Conservation (phyloP, 164 flowering plant species). For the Sextonia rubra region DNA sequence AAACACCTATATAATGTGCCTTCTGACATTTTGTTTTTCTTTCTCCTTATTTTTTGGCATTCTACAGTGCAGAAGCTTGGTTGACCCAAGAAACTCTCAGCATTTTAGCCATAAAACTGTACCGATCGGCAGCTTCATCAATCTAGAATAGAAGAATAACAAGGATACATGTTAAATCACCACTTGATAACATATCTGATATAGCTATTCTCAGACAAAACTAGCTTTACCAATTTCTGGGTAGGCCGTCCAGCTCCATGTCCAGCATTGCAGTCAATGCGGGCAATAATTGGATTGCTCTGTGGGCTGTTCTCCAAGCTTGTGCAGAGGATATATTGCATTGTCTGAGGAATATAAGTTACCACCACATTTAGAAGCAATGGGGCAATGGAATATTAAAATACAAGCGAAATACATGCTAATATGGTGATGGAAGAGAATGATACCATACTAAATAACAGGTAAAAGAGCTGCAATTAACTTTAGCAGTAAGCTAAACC, state of each 20-base stretch:
- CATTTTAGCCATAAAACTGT: slow-evolving; percentile 77
- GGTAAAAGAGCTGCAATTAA: not conserved
- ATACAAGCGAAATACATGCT: not conserved
- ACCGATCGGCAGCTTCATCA: slow-evolving; percentile 80
- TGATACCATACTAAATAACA: not conserved
- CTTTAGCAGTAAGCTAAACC: too few species aligned
- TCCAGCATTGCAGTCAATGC: slow-evolving; percentile 90
- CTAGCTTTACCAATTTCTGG: slow-evolving; percentile 59
- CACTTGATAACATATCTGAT: not conserved
- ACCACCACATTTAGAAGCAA: not conserved
- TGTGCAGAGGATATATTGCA: slow-evolving; percentile 84
- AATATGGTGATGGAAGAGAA: not conserved
- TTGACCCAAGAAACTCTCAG: slow-evolving; percentile 55
- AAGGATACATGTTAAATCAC: not conserved
- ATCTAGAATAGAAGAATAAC: slow-evolving; percentile 38
- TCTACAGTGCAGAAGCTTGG: slow-evolving; percentile 15
- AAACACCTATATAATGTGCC: not conserved
- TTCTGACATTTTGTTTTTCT: not conserved
- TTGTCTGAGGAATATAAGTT: slow-evolving; percentile 40
- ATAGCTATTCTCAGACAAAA: not conserved
- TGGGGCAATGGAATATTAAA: not conserved
- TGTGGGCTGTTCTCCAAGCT: slow-evolving; percentile 89
- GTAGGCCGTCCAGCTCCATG: slow-evolving; percentile 99
- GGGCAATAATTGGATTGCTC: slow-evolving; percentile 83
- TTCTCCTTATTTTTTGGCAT: not conserved